These are phyloP conservation scores for Silene vulgaris DNA, from an alignment of 179 eudicot species.

Conservation along the genomic window DNA sequence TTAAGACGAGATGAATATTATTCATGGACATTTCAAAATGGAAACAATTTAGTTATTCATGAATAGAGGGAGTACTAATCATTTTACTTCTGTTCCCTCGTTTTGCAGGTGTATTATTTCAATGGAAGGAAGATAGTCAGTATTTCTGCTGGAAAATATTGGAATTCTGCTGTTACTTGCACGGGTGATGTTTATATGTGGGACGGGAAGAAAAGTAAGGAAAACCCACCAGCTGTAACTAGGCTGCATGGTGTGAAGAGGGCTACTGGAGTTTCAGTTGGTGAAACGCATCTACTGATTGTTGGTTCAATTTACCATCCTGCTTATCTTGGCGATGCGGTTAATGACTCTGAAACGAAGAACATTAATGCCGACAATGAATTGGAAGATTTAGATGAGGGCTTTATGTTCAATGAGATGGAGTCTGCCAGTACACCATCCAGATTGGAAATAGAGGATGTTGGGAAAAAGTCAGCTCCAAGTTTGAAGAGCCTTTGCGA, in stretches of 20 bases:
- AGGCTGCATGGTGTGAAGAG: constrained; percentile 77
- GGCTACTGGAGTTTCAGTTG: constrained; percentile 82
- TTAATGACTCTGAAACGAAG: constrained; percentile 30
- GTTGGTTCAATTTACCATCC: constrained; percentile 87
- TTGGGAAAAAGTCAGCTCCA: constrained; percentile 36
- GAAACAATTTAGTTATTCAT: neutral
- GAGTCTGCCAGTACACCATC: constrained; percentile 32
- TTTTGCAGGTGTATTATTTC: constrained; percentile 51
- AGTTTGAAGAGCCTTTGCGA: constrained; percentile 91
- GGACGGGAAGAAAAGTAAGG: constrained; percentile 73
- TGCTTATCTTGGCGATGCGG: constrained; percentile 35
- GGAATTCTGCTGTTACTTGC: constrained; percentile 78
- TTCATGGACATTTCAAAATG: neutral
- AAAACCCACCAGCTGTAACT: constrained; percentile 49
- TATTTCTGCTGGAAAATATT: constrained; percentile 80
- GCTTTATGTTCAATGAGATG: constrained; percentile 53
- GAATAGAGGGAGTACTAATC: neutral
- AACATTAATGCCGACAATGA: constrained; percentile 30
- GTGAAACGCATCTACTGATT: constrained; percentile 84
- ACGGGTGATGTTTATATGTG: constrained; percentile 86
- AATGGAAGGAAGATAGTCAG: constrained; percentile 60
- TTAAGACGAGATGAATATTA: no score
- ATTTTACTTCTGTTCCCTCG: neutral
- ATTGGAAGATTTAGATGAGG: constrained; percentile 60
- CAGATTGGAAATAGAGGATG: constrained; percentile 30